Evolutionary conservation across 345 rosid species (phyloP), one percentile per base, ranked within the genome.

Genomic region (Eutrema japonicum): DNA sequence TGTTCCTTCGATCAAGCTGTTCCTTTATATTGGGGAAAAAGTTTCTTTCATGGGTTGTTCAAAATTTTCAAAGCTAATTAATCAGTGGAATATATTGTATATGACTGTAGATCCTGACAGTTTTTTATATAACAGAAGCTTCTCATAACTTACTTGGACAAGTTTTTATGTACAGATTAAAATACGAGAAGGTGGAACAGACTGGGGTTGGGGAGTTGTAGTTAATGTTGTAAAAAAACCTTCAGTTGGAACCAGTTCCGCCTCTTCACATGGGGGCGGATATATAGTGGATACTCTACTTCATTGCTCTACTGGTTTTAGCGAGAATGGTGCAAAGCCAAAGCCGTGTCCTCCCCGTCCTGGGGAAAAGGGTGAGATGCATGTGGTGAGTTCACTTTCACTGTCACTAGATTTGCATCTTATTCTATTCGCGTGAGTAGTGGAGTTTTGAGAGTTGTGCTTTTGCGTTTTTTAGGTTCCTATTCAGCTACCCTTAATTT

Each of bases 161-260:
- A 5, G 29, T 72, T 53, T 75, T 79, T 71, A 53, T 79, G 54
- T 80, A 70, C 87, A 95, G 99, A 80, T 95, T 81, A 92, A 84
- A 78, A 86, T 95, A 69, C 86, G 96, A 79, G 98, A 92, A 89
- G 97, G 97, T 70, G 93, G 94, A 70, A 90, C 86, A 36, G 98
- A 92, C 64, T 95, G 99, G 99, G 99, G 99, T 22, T 95, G 98
- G 99, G 98, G 97, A 72, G 96, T 95, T 76, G 99, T 87, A 54
- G 96, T 95, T 36, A 92, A 90, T 87, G 97, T 92, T 69, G 86
- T 95, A 5, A 95, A 90, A 78, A 90, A 85, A 73, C 74, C 92
- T 38, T 81, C 91, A 16, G 73, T 84, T 70, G 81, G 81, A 71
- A 59, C 67, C 51, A 86, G 86, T 56, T 61, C 88, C 2, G 54